Percentiles rank a stretch among this genome's conserved stretches.
Conservation (phyloP, 768 basidiomycete species). For the Butyriboletus loyo region DNA sequence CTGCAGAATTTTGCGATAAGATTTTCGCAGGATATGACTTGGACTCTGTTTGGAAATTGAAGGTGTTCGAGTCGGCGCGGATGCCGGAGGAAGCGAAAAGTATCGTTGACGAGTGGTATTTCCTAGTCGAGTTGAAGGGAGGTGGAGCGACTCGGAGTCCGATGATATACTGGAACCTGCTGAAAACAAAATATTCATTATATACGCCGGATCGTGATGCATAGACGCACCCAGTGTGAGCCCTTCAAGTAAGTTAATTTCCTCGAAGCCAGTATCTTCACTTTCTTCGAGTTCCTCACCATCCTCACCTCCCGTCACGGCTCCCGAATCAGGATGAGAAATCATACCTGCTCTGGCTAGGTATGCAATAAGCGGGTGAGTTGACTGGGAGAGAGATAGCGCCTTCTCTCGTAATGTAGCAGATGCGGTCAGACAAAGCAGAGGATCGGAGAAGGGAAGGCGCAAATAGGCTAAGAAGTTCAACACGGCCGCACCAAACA, state of each 20-base stretch:
- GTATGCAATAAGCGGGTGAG: conserved; percentile 33
- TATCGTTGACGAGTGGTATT: conserved; percentile 62
- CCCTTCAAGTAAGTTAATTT: conserved; percentile 67
- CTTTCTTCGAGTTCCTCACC: conserved; percentile 36
- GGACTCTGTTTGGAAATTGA: conserved; percentile 46
- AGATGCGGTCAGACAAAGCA: conserved; percentile 81
- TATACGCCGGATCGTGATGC: background rate
- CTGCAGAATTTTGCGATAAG: conserved; percentile 74
- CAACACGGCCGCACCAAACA: background rate
- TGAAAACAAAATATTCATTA: background rate
- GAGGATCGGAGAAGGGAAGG: conserved; percentile 64
- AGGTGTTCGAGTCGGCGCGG: conserved; percentile 41
- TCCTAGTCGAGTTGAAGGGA: conserved; percentile 74
- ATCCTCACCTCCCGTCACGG: conserved; percentile 1
- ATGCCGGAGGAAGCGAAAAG: conserved; percentile 56
- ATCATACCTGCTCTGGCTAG: conserved; percentile 16
- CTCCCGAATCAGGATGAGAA: conserved; percentile 9
- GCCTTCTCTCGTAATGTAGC: conserved; percentile 86
- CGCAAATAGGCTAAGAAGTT: conserved; percentile 63
- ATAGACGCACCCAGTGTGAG: conserved; percentile 54
- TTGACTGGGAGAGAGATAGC: conserved; percentile 42
- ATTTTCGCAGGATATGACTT: conserved; percentile 76
- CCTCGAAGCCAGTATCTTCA: conserved; percentile 51
- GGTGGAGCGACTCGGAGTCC: conserved; percentile 35
- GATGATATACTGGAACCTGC: conserved; percentile 47